These are phyloP conservation scores for Acacia melanoxylon DNA, from an alignment of 306 rosid genomes.

Conservation along the genomic window DNA sequence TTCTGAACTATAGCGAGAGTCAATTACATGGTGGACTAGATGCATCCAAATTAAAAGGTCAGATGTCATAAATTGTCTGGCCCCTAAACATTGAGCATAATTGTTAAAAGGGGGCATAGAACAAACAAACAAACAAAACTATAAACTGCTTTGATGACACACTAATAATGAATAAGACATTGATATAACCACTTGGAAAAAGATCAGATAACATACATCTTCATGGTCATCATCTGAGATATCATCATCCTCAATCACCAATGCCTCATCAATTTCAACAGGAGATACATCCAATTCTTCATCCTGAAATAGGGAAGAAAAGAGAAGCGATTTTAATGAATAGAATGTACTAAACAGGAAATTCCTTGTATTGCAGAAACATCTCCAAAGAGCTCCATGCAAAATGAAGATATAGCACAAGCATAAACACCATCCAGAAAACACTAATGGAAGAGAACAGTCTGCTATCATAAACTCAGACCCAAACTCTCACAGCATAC, in stretches of 20 bases:
- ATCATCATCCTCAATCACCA: constrained; percentile 96
- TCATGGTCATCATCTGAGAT: constrained; percentile 97
- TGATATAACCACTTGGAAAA: background rate
- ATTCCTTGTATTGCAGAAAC: background rate
- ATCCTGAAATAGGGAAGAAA: constrained; percentile 50
- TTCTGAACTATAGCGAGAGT: background rate
- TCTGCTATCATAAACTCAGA: background rate
- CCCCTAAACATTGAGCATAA: background rate
- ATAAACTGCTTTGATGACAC: background rate
- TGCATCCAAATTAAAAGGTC: background rate
- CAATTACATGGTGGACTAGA: background rate
- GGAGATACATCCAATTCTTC: constrained; percentile 90
- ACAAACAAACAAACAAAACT: background rate
- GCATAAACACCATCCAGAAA: constrained; percentile 9
- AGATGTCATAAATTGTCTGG: background rate
- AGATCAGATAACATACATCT: constrained; percentile 62
- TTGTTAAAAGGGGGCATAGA: background rate
- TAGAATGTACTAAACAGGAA: background rate
- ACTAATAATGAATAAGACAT: background rate
- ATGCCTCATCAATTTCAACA: constrained; percentile 89
- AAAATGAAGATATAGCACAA: constrained; percentile 1
- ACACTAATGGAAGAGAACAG: background rate
- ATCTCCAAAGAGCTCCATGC: background rate
- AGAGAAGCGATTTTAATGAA: background rate
- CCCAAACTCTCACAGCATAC: constrained; percentile 43